These are phyloP conservation scores for Fomitopsis schrenkii DNA, from an alignment of 1,284 basidiomycete genomes.

Conservation along the genomic window DNA sequence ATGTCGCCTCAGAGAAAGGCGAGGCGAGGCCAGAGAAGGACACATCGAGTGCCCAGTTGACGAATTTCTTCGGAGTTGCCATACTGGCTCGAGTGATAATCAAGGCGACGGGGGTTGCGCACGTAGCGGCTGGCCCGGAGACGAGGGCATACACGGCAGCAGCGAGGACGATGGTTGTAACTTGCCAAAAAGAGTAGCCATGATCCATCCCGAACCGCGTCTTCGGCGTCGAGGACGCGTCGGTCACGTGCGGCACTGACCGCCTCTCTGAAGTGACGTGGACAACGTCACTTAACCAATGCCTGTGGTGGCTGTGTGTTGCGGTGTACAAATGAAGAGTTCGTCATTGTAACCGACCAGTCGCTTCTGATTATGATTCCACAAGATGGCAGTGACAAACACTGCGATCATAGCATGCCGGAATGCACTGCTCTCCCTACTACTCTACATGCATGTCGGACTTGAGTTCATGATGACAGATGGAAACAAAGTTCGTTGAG, in stretches of 20 bases:
- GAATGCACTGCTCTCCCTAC: too few relatives aligned
- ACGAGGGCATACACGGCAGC: neutral
- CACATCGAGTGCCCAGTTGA: constrained; percentile 30
- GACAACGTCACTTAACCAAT: too few relatives aligned
- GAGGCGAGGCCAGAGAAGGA: constrained; percentile 26
- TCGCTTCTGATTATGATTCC: too few relatives aligned
- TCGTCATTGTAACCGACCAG: too few relatives aligned
- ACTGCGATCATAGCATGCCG: too few relatives aligned
- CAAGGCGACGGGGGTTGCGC: neutral
- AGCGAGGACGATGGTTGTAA: neutral
- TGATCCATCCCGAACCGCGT: neutral
- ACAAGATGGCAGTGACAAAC: too few relatives aligned
- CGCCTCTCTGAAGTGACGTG: too few relatives aligned
- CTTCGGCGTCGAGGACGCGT: neutral
- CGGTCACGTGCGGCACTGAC: neutral
- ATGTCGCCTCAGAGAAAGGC: constrained; percentile 25
- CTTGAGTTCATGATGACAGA: too few relatives aligned
- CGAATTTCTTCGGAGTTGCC: constrained; percentile 25
- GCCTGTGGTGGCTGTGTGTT: too few relatives aligned
- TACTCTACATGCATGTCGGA: too few relatives aligned
- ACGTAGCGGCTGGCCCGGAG: neutral
- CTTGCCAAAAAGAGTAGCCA: neutral
- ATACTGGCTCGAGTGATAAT: neutral
- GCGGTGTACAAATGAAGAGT: too few relatives aligned
- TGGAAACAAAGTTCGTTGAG: too few relatives aligned